phyloP scores from a whole-genome alignment of 164 flowering plant species.

The Vitis amurensis region DNA sequence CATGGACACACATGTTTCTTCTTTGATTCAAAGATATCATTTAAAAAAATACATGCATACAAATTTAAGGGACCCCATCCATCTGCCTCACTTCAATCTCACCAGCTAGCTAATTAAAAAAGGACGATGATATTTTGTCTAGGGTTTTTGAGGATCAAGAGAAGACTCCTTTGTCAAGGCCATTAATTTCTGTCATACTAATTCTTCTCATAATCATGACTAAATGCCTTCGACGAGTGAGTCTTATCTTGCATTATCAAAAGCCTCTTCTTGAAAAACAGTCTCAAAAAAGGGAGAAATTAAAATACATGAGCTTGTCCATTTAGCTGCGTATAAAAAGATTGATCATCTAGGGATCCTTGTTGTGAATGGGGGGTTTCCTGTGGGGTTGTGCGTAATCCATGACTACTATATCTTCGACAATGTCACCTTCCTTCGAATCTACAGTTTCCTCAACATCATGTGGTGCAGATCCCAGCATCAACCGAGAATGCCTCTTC shows the following conservation, averaged over 20 bases:
- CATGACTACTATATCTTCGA: slow-evolving; percentile 37
- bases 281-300: too few relatives aligned
- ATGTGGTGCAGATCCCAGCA: slow-evolving; percentile 28
- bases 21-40: slow-evolving; percentile 5
- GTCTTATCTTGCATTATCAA: too few relatives aligned
- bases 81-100: too few relatives aligned
- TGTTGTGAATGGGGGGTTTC: slow-evolving; percentile 63
- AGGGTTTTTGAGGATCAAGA: too few relatives aligned
- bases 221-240: too few relatives aligned
- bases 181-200: not conserved
- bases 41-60: not conserved
- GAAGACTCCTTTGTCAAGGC: not conserved
- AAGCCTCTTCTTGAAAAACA: too few relatives aligned
- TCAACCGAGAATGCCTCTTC: slow-evolving; percentile 19
- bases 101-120: too few relatives aligned
- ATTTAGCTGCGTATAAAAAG: not conserved
- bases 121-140: too few relatives aligned
- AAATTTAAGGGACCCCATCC: slow-evolving; percentile 8
- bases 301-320: not conserved
- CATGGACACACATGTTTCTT: slow-evolving; percentile 15
- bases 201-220: too few relatives aligned
- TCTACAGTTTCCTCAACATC: slow-evolving; percentile 27
- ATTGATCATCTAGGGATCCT: slow-evolving; percentile 25
- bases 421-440: slow-evolving; percentile 24
- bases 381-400: slow-evolving; percentile 58